Evolutionary conservation across 805 yeast species (phyloP).

Genomic region (Yarrowia keelungensis): DNA sequence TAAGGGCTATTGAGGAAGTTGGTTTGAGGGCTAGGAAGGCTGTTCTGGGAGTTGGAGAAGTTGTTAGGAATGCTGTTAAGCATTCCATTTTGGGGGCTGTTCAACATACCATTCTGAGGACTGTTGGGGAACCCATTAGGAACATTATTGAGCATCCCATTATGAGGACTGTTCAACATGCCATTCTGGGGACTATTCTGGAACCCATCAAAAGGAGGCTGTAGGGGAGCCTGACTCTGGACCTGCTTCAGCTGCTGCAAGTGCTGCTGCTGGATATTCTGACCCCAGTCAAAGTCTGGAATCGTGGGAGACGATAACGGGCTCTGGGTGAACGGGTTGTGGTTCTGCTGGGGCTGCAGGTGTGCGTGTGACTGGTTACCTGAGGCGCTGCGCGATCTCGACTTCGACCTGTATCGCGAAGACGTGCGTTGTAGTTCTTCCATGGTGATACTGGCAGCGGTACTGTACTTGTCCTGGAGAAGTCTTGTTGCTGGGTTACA

Average conservation of each 20-base stretch:
- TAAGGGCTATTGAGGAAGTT: background rate
- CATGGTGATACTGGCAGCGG: background rate
- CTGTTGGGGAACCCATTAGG: background rate
- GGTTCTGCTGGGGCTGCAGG: background rate
- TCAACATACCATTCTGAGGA: background rate
- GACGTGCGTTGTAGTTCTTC: slow-evolving; percentile 21
- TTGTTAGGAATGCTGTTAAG: too few relatives aligned
- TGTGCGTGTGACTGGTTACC: background rate
- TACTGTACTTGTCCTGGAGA: too few relatives aligned
- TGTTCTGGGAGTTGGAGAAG: too few relatives aligned
- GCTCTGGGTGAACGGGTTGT: slow-evolving; percentile 12
- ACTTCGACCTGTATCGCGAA: slow-evolving; percentile 21
- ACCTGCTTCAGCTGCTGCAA: slow-evolving; percentile 20
- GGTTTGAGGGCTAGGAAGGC: too few relatives aligned
- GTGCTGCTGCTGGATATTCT: slow-evolving; percentile 15
- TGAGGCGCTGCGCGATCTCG: slow-evolving; percentile 1
- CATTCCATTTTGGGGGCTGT: background rate
- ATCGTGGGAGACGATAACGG: slow-evolving; percentile 18
- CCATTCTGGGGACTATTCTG: slow-evolving; percentile 1
- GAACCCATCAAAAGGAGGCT: slow-evolving; percentile 2
- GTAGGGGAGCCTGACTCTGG: slow-evolving; percentile 15
- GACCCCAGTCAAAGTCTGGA: slow-evolving; percentile 33
- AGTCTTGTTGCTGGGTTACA: slow-evolving; percentile 12
- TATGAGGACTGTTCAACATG: background rate
- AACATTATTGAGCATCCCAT: background rate